A percentile compares a stretch with the other conserved stretches of the same genome.
These are phyloP conservation scores for Phaffia australis DNA, from an alignment of 768 basidiomycete genomes.

Conservation along the genomic window DNA sequence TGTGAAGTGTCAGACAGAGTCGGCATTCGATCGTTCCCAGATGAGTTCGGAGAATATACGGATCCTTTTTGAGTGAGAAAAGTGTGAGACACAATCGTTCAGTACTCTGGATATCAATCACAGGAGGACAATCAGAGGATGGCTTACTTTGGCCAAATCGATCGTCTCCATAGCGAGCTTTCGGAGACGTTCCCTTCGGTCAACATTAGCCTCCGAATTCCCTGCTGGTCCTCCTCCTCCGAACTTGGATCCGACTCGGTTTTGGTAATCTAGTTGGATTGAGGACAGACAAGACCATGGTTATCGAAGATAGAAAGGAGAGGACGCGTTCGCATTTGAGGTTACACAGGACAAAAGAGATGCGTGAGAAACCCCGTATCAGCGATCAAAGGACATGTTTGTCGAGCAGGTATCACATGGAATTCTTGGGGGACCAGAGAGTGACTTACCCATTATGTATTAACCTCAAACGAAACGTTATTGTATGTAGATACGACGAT, in stretches of 20 bases:
- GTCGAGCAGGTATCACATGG: no score
- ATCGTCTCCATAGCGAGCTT: slow-evolving; percentile 96
- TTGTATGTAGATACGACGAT: not conserved
- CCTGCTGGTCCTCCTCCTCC: slow-evolving; percentile 87
- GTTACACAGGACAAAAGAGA: no score
- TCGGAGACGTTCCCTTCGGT: slow-evolving; percentile 81
- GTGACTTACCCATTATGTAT: slow-evolving; percentile 10
- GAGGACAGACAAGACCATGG: not conserved
- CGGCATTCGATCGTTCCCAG: slow-evolving; percentile 97
- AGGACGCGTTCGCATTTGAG: not conserved
- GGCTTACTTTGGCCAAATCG: slow-evolving; percentile 80
- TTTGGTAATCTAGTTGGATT: slow-evolving; percentile 43
- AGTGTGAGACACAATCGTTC: not conserved
- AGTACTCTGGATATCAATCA: not conserved
- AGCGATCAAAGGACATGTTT: no score
- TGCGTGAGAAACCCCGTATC: no score
- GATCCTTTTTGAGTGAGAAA: slow-evolving; percentile 51
- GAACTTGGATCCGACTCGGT: slow-evolving; percentile 90
- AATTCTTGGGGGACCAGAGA: not conserved
- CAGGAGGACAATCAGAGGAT: not conserved
- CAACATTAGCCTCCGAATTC: slow-evolving; percentile 87
- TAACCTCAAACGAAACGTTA: not conserved
- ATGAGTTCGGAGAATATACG: slow-evolving; percentile 97
- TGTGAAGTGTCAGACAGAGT: slow-evolving; percentile 91
- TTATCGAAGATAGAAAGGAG: not conserved